A percentile compares a stretch with the other conserved stretches of the same genome.
These are phyloP conservation scores for Monosporascus sp. DNA, from an alignment of 2,329 filamentous ascomycete genomes.

Conservation along the genomic window DNA sequence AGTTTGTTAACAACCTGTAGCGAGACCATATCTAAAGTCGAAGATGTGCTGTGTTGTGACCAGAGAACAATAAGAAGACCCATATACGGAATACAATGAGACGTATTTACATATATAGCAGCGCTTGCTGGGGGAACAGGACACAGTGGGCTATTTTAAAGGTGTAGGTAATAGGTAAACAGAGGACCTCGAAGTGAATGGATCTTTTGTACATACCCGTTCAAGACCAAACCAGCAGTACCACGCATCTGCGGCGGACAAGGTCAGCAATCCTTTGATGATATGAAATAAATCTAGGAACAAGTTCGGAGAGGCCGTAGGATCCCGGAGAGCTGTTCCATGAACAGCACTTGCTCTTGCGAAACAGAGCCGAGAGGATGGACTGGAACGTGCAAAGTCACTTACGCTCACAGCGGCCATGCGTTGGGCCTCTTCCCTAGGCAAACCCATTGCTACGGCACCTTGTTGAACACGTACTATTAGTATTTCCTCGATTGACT, in stretches of 20 bases:
- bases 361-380: background rate
- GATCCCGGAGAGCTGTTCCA: background rate
- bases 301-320: no score
- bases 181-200: background rate
- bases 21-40: background rate
- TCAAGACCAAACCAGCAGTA: constrained; percentile 62
- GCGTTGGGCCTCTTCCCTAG: constrained; percentile 64
- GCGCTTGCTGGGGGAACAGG: no score
- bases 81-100: no score
- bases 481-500: background rate
- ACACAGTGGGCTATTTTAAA: background rate
- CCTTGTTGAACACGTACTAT: constrained; percentile 21
- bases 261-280: background rate
- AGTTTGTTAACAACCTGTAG: background rate
- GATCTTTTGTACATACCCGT: constrained; percentile 34
- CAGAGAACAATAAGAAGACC: no score
- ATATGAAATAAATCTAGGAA: no score
- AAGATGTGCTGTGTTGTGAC: no score
- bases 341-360: background rate
- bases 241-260: constrained; percentile 55
- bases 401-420: constrained; percentile 68
- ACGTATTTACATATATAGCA: no score
- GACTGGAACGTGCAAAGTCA: background rate
- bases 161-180: background rate
- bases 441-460: constrained; percentile 73